Evolutionary conservation across 768 basidiomycete species (phyloP), one percentile per base, ranked within the genome.

Genomic region (Leucosporidium creatinivorum): DNA sequence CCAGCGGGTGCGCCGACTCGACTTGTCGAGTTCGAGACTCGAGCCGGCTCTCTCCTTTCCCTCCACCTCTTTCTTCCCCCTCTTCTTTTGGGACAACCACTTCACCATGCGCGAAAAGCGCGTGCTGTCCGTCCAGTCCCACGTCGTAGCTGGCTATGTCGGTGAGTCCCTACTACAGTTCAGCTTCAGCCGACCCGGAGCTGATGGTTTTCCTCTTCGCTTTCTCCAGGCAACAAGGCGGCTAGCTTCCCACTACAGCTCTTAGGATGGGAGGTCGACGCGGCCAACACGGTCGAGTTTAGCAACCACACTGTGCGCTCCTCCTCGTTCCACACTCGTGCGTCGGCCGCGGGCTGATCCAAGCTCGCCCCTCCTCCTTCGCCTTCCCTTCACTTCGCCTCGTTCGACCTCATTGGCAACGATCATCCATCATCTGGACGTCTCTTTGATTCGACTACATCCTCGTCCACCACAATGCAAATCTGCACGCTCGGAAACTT

Each of bases 241-340:
- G 71, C 94, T 85, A 82, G 90, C 82, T 81, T 81, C 70, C 80
- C 80, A 12, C 75, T 81, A 12, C 80, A 82, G 66, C 75, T 80
- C 68, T 84, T 98, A 55, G 94, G 92, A 17, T 98, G 88, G 79
- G 92, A 99, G 73, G 93, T 98, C 55, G 96, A 99, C 81, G 91
- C 91, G 77, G 78, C 76, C 84, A 79, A 59, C 65, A 66, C 69
- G 1, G 93, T 97, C 48, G 89, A 96, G 75, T 97, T 89, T 77
- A 90, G 90, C 12, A 99, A 98, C 73, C 94, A 99, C 77, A 83
- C 91, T 9, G 93, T 91, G 89, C 63, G 63, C 57, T 49, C 26
- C 52, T n/a, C n/a, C n/a, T n/a, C n/a, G n/a, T 18, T 28, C 56
- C 9, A 18, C 60, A 56, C 39, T 23, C 58, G 30, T n/a, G 19